Evolutionary conservation across 345 rosid genomes (phyloP).

Genomic region (Turritis glabra): DNA sequence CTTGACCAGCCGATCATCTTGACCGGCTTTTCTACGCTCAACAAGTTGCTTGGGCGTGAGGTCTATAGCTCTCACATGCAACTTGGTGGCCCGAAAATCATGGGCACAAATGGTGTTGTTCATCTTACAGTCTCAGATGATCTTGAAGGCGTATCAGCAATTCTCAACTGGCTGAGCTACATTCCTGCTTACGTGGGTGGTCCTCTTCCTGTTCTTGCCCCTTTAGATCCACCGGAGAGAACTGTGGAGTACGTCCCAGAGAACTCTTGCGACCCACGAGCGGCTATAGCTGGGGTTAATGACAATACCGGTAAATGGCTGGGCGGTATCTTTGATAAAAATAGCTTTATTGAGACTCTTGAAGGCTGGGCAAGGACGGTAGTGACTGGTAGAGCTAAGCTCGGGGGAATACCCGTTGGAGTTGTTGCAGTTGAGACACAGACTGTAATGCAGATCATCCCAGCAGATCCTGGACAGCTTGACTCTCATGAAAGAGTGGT

Average conservation of each 20-base stretch:
- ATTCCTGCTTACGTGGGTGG: slow-evolving; percentile 83
- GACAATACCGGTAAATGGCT: slow-evolving; percentile 81
- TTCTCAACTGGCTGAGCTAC: slow-evolving; percentile 94
- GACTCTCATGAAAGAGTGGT: slow-evolving; percentile 99
- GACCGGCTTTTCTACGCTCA: slow-evolving; percentile 96
- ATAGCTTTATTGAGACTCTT: slow-evolving; percentile 86
- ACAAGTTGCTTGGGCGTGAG: slow-evolving; percentile 98
- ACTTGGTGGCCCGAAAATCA: slow-evolving; percentile 99
- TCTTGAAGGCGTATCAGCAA: slow-evolving; percentile 91
- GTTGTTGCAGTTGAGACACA: slow-evolving; percentile 99
- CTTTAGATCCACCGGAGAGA: slow-evolving; percentile 85
- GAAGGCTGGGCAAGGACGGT: slow-evolving; percentile 99
- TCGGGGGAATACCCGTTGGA: slow-evolving; percentile 98
- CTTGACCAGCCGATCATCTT: slow-evolving; percentile 98
- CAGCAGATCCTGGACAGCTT: slow-evolving; percentile 99
- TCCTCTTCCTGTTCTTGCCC: slow-evolving; percentile 63
- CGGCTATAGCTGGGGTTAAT: slow-evolving; percentile 73
- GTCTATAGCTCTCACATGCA: slow-evolving; percentile 99
- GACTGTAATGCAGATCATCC: slow-evolving; percentile 96
- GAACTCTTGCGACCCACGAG: slow-evolving; percentile 96
- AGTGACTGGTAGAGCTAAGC: slow-evolving; percentile 99
- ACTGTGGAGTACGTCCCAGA: slow-evolving; percentile 85
- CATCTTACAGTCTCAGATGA: slow-evolving; percentile 98
- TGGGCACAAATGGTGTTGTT: slow-evolving; percentile 99
- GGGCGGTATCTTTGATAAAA: slow-evolving; percentile 95